phyloP scores from a whole-genome alignment of 2,329 filamentous ascomycete genomes.

The Aspergillus proliferans region DNA sequence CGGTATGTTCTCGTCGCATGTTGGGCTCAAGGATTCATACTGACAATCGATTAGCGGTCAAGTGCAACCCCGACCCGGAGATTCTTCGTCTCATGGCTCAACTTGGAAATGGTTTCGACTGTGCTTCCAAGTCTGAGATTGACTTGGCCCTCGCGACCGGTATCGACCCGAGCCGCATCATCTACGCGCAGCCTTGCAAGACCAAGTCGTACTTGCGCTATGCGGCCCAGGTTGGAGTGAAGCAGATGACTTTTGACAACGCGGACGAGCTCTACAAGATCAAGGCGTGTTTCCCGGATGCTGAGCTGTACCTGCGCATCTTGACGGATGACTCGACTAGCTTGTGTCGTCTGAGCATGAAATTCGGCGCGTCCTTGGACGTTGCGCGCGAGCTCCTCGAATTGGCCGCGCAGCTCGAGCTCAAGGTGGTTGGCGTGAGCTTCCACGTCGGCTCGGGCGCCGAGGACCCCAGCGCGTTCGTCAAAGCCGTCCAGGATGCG shows the following conservation, averaged over 20 bases:
- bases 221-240: constrained; percentile 75
- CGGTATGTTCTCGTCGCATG: constrained; percentile 51
- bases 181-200: constrained; percentile 99
- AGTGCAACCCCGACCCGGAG: constrained; percentile 93
- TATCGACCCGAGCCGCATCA: constrained; percentile 82
- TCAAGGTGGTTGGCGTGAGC: constrained; percentile 91
- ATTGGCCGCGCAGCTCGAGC: constrained; percentile 71
- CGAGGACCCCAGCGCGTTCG: constrained; percentile 84
- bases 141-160: constrained; percentile 81
- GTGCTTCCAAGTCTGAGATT: constrained; percentile 95
- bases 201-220: constrained; percentile 96
- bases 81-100: constrained; percentile 81
- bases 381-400: constrained; percentile 69
- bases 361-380: constrained; percentile 90
- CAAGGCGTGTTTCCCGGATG: constrained; percentile 80
- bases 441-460: constrained; percentile 98
- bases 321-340: constrained; percentile 93
- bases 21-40: not conserved
- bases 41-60: constrained; percentile 62
- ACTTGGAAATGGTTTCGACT: constrained; percentile 93
- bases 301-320: constrained; percentile 90
- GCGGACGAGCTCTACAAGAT: constrained; percentile 97
- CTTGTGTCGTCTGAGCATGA: constrained; percentile 90
- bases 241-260: constrained; percentile 99
- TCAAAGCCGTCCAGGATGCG: constrained; percentile 85